Base-by-base conservation (phyloP, 768 basidiomycete genomes). In the Phaffia tasmanica region DNA sequence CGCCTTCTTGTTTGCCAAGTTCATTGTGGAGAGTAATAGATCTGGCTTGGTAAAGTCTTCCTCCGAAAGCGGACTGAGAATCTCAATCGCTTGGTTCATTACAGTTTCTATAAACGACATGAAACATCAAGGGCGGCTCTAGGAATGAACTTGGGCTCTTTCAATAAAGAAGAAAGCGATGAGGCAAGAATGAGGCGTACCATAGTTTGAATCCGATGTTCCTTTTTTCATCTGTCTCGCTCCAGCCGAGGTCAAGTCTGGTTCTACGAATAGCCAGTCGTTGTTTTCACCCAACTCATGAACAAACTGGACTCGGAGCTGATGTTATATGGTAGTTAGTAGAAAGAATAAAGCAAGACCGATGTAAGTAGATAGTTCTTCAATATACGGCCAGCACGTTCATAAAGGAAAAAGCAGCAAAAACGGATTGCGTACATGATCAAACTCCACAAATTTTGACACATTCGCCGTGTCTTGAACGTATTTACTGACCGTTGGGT, bases 21-120 rank as follows among this genome's bases (percentile, higher is more conserved):
- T 58, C 27, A 7, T 51, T 48, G 59, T 21, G 18, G 63, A 70
- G 21, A 59, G 42, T 35, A 6, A 62, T 23, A 15, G 35, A 21
- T 47, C 57, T 30, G 29, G 46, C 16, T 61, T 50, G 14, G 23
- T 25, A 19, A 19, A 42, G 1, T 51, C 48, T 14, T 25, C 51
- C 18, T 19, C 58, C 1, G 49, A 25, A 0, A 59, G 32, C 21
- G 62, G 47, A 27, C 53, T 49, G 25, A 70, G 47, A n/a, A 30
- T 35, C 19, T 25, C 23, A 23, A 60, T 55, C 35, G 25, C 55
- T 42, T 53, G 29, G 25, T 70, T 49, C 54, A 76, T 76, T 61
- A 80, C 77, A 16, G 82, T 47, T 32, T 47, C 64, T 58, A 16
- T 21, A 1, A 9, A 25, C 15, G 18, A 25, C 11, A 55, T 57